Base-by-base conservation (phyloP, 1,139 yeast species). In the Kodamaea fungicola region DNA sequence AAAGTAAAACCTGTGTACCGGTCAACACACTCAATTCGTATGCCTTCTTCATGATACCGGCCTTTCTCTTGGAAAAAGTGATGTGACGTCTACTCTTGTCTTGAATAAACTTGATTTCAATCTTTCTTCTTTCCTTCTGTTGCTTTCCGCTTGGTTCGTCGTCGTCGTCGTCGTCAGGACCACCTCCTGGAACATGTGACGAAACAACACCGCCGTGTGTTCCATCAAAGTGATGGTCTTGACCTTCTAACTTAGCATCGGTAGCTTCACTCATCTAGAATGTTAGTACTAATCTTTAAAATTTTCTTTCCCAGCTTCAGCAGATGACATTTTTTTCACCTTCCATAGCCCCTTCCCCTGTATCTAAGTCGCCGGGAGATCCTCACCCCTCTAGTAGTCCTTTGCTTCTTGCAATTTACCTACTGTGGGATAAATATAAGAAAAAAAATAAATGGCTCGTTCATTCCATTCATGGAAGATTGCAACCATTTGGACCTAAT, bases 41-140 rank as follows among this genome's bases (percentile, higher is more conserved):
- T 12, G 98, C 98, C 70, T 84, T 92, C 68, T 92, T 92, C 98
- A 92, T 92, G 55, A 92, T 92, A 47, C 98, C 98, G 31, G 97
- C 97, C 66, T 92, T 90, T 64, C 98, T 85, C 70, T 92, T 92
- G 38, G 96, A 87, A 55, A 92, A 92, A 22, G 98, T 92, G 52
- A 92, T 92, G 65, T 92, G 98, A 57, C 98, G 88, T 62, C 97
- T 82, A 24, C 96, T 87, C 67, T 92, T 92, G 64, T 92, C 97
- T 65, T 90, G 96, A 55, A 92, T 92, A 58, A 92, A 92, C 70
- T 89, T 88, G 63, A 92, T 92, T 64, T 92, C 97, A 58, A 92
- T 92, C 67, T 92, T 92, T 67, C 97, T 83, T 66, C 97, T 79
- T 65, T 92, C 97, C 57, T 89, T 79, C 46, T 61, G 78, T 42